Conservation (phyloP, 441 rosid species). For the Croton laevigatus region DNA sequence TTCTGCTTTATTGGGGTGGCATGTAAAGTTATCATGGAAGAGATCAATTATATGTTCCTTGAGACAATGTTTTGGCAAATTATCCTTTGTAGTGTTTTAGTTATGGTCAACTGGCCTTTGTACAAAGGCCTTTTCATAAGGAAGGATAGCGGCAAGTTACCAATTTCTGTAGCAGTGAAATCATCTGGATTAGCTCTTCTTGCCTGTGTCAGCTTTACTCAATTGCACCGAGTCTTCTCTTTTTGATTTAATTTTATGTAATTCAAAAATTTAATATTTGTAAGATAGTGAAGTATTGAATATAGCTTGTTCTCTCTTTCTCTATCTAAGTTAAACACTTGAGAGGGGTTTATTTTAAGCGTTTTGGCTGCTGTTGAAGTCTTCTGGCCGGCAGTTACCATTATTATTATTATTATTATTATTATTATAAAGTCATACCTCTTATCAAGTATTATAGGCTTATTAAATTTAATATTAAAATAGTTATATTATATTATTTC, state of each 20-base stretch:
- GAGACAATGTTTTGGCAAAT: slow-evolving; percentile 39
- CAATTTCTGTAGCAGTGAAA: slow-evolving; percentile 34
- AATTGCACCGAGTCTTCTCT: neutral
- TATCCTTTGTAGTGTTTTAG: slow-evolving; percentile 38
- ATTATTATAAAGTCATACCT: too few species aligned
- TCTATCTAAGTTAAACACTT: too few species aligned
- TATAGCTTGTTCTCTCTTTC: neutral
- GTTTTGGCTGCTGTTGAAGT: too few species aligned
- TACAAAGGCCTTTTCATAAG: slow-evolving; percentile 52
- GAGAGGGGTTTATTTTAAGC: too few species aligned
- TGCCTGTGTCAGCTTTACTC: slow-evolving; percentile 32
- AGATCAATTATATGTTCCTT: neutral
- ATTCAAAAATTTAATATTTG: neutral
- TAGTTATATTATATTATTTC: too few species aligned
- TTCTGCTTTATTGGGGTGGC: slow-evolving; percentile 36
- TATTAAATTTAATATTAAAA: too few species aligned
- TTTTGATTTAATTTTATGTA: neutral
- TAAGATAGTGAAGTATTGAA: neutral
- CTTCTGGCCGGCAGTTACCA: too few species aligned
- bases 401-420: too few species aligned
- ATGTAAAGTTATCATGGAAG: slow-evolving; percentile 18
- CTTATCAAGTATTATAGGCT: too few species aligned
- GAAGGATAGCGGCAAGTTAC: slow-evolving; percentile 56
- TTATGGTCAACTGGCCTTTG: slow-evolving; percentile 52
- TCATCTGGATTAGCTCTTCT: slow-evolving; percentile 43